These are phyloP conservation scores for Neophaeococcomyces aloes DNA, from an alignment of 2,329 filamentous ascomycete genomes.

Conservation along the genomic window DNA sequence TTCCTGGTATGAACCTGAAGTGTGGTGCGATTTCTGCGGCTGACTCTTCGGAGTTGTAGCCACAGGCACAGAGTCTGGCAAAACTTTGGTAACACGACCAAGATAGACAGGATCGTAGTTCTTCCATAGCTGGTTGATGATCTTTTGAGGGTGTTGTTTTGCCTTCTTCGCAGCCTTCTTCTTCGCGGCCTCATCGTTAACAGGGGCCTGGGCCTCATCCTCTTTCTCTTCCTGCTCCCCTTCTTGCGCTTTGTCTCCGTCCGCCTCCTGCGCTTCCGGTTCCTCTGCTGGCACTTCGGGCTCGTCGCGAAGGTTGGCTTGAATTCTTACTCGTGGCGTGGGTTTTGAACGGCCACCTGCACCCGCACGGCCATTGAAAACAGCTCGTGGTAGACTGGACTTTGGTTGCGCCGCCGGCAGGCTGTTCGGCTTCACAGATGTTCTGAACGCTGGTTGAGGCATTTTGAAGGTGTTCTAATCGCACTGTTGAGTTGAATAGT, in stretches of 20 bases:
- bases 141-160: constrained; percentile 52
- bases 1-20: constrained; percentile 60
- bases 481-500: too few relatives aligned
- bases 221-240: background rate
- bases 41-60: constrained; percentile 52
- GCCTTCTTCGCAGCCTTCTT: constrained; percentile 31
- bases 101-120: constrained; percentile 61
- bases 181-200: constrained; percentile 10
- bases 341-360: too few relatives aligned
- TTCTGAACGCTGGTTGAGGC: too few relatives aligned
- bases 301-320: too few relatives aligned
- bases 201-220: background rate
- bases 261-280: background rate
- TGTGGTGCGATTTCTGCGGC: constrained; percentile 47
- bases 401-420: too few relatives aligned
- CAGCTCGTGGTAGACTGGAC: too few relatives aligned
- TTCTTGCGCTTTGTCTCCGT: background rate
- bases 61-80: constrained; percentile 46
- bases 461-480: too few relatives aligned
- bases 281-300: background rate
- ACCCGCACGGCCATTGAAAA: too few relatives aligned
- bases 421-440: too few relatives aligned
- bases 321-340: too few relatives aligned
- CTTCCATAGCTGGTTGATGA: constrained; percentile 62
- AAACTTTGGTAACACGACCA: constrained; percentile 60